These are phyloP conservation scores for Boletellus emodensis DNA, from an alignment of 768 basidiomycete genomes.

Conservation along the genomic window DNA sequence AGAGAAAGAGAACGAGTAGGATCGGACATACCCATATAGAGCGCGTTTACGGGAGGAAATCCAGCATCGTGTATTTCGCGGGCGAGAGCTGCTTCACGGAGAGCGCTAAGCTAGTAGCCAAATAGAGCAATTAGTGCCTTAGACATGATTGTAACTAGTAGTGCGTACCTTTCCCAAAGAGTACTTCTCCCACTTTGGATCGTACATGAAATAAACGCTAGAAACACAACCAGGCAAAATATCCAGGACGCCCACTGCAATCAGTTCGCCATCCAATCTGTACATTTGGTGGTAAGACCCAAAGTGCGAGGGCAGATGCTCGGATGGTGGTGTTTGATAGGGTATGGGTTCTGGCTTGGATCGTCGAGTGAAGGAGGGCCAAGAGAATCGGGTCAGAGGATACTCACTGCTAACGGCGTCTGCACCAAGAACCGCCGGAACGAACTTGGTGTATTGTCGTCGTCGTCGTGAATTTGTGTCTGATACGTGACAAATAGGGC, in stretches of 20 bases:
- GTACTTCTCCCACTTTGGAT: constrained; percentile 60
- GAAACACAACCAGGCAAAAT: constrained; percentile 85
- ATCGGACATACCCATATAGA: constrained; percentile 77
- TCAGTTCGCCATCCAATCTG: constrained; percentile 70
- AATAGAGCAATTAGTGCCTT: not conserved
- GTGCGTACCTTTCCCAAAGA: constrained; percentile 61
- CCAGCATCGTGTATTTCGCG: constrained; percentile 74
- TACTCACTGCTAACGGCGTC: constrained; percentile 65
- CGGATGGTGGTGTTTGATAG: constrained; percentile 46
- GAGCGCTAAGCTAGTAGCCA: constrained; percentile 64
- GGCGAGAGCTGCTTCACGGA: constrained; percentile 78
- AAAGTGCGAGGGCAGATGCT: constrained; percentile 67
- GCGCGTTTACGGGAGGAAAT: constrained; percentile 51
- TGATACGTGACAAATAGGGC: constrained; percentile 77
- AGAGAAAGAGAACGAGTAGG: constrained; percentile 22
- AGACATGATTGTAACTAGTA: not conserved
- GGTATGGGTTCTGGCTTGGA: constrained; percentile 56
- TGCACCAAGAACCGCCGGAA: constrained; percentile 79
- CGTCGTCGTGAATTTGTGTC: constrained; percentile 69
- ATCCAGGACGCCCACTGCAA: constrained; percentile 87
- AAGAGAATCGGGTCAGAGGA: not conserved
- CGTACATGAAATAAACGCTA: constrained; percentile 87
- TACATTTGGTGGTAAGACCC: constrained; percentile 95
- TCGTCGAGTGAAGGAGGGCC: not conserved
- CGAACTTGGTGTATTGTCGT: constrained; percentile 41